These are phyloP conservation scores for Gossypium lobatum DNA, from an alignment of 441 rosid species.

Conservation along the genomic window DNA sequence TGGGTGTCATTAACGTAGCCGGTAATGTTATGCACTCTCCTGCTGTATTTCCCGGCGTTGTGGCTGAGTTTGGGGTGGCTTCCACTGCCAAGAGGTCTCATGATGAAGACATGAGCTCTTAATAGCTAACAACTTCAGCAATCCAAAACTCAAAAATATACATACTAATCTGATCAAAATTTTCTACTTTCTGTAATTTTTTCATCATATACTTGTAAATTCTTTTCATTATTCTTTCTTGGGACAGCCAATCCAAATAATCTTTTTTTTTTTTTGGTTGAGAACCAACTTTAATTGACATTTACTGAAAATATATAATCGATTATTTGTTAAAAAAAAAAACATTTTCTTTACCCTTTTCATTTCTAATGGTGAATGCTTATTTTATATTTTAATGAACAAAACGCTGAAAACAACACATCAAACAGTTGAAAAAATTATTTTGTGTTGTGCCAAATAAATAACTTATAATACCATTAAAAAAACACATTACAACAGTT, in stretches of 20 bases:
- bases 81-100: background rate
- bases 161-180: background rate
- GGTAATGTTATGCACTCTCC: constrained; percentile 3
- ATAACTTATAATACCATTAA: background rate
- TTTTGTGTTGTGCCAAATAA: background rate
- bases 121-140: background rate
- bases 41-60: constrained; percentile 2
- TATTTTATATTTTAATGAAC: background rate
- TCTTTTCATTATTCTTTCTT: background rate
- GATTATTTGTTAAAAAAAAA: background rate
- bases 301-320: background rate
- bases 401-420: background rate
- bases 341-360: background rate
- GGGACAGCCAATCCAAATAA: background rate
- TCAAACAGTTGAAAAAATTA: background rate
- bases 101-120: background rate
- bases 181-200: background rate
- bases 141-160: background rate
- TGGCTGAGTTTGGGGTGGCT: constrained; percentile 5
- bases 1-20: constrained; percentile 12
- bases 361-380: background rate
- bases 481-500: background rate
- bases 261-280: background rate
- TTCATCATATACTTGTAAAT: background rate
- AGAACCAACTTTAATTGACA: background rate